A percentile compares a stretch with the other conserved stretches of the same genome.
These are phyloP conservation scores for Paspalum vaginatum DNA, from an alignment of 176 grass and related monocot species.

Conservation along the genomic window DNA sequence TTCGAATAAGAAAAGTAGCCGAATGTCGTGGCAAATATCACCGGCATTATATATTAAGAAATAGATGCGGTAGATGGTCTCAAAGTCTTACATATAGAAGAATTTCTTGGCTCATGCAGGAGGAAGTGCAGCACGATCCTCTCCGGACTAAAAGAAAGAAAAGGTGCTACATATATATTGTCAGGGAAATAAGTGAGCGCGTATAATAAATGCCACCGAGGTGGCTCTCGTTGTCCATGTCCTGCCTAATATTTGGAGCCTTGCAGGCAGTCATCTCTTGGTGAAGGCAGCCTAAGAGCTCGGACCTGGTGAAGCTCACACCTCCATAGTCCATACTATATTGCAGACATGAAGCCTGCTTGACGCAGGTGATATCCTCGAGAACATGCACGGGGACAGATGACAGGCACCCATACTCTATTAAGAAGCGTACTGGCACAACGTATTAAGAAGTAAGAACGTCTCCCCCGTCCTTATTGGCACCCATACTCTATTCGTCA, in stretches of 20 bases:
- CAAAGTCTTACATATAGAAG: no score
- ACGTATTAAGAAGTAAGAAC: background rate
- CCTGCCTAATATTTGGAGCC: conserved; percentile 19
- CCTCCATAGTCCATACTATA: conserved; percentile 32
- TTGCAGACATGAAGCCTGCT: background rate
- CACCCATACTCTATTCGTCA: background rate
- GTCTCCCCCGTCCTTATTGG: background rate
- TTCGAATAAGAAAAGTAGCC: no score
- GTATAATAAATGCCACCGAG: no score
- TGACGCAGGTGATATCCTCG: conserved; percentile 23
- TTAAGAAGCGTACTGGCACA: conserved; percentile 30
- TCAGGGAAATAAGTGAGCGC: no score
- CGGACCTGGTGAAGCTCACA: conserved; percentile 38
- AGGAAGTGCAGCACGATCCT: no score
- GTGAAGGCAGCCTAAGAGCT: conserved; percentile 36
- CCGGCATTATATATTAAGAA: no score
- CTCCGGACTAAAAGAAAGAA: no score
- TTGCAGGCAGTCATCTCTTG: conserved; percentile 40
- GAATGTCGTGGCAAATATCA: no score
- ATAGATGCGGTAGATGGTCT: no score
- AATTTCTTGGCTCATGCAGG: no score
- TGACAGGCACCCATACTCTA: no score
- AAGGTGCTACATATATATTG: no score
- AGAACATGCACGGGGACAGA: conserved; percentile 23
- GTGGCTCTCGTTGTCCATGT: conserved; percentile 14